phyloP scores from a whole-genome alignment of 176 grass and related monocot species.

The Carex myosuroides region DNA sequence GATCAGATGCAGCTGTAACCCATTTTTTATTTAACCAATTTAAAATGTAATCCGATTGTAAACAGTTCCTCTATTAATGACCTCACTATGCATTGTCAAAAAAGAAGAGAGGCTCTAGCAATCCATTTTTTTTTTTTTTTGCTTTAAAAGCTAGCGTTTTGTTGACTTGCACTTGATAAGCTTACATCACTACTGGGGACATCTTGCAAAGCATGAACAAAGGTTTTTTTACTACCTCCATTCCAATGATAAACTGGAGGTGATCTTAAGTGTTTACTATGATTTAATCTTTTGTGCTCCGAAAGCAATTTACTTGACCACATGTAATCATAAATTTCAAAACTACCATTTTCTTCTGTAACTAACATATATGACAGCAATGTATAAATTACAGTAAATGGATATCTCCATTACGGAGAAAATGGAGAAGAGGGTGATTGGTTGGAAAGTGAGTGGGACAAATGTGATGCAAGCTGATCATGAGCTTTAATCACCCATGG shows the following conservation, averaged over 20 bases:
- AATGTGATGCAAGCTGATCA: constrained; percentile 44
- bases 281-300: neutral
- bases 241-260: neutral
- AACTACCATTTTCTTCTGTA: neutral
- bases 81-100: constrained; percentile 1
- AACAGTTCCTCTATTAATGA: neutral
- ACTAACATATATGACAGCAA: neutral
- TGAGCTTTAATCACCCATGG: constrained; percentile 47
- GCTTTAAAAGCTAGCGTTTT: constrained; percentile 23
- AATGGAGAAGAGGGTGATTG: neutral
- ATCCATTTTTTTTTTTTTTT: constrained; percentile 26
- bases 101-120: constrained; percentile 19
- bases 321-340: neutral
- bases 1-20: constrained; percentile 4
- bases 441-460: constrained; percentile 12
- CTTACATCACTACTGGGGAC: constrained; percentile 10
- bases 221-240: neutral
- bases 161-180: constrained; percentile 27
- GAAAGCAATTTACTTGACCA: neutral
- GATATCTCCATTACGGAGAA: neutral
- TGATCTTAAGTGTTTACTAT: neutral
- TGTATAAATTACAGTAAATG: neutral
- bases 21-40: neutral
- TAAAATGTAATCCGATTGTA: constrained; percentile 1
- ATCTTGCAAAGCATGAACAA: constrained; percentile 3